Evolutionary conservation across 2,329 filamentous ascomycete genomes (phyloP).

Genomic region (Stagonosporopsis tanaceti): DNA sequence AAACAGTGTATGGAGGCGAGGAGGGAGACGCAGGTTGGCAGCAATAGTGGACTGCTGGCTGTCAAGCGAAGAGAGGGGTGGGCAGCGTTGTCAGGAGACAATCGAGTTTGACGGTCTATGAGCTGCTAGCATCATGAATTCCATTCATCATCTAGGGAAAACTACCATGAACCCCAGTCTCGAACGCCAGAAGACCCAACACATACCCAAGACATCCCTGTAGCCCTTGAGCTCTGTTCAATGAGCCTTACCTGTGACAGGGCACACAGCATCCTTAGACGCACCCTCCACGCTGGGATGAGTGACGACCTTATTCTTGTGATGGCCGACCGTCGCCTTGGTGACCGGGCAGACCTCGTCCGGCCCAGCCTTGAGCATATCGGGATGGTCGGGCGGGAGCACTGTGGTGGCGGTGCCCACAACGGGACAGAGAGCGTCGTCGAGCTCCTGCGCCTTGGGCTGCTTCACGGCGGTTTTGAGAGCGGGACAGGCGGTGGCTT

Average conservation of each 20-base stretch:
- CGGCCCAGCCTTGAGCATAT: conserved; percentile 48
- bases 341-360: conserved; percentile 55
- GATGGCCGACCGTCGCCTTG: conserved; percentile 54
- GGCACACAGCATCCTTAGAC: conserved; percentile 51
- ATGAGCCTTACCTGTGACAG: conserved; percentile 50
- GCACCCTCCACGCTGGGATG: conserved; percentile 53
- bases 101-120: neutral
- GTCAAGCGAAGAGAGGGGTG: conserved; percentile 22
- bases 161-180: neutral
- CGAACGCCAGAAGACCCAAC: conserved; percentile 14
- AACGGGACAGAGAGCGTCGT: conserved; percentile 55
- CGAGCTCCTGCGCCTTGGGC: conserved; percentile 49
- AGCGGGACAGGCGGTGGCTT: conserved; percentile 53
- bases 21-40: conserved; percentile 20
- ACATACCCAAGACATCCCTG: neutral
- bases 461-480: conserved; percentile 50
- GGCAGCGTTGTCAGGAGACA: neutral
- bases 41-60: conserved; percentile 10
- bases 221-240: neutral
- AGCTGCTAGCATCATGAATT: neutral
- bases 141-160: neutral
- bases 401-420: conserved; percentile 54
- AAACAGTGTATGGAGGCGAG: conserved; percentile 19
- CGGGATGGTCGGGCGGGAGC: conserved; percentile 54
- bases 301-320: conserved; percentile 52